Conservation (phyloP, 2,329 filamentous ascomycete species). For the Aureobasidium pullulans region DNA sequence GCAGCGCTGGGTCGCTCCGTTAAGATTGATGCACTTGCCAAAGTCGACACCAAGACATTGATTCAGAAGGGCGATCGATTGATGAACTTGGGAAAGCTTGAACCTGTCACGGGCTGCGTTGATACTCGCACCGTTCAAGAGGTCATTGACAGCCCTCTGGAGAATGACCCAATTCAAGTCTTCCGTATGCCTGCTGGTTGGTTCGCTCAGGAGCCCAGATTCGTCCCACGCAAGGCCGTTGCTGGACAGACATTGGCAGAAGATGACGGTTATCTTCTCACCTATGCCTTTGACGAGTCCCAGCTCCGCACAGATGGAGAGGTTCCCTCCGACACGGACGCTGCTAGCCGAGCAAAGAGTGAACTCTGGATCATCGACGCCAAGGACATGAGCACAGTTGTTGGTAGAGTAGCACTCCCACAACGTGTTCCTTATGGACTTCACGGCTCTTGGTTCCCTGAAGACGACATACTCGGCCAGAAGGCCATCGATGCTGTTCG, state of each 20-base stretch:
- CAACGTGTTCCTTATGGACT: conserved; percentile 64
- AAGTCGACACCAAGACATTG: conserved; percentile 50
- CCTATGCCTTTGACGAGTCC: conserved; percentile 62
- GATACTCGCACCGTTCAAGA: conserved; percentile 50
- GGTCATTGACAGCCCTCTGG: conserved; percentile 38
- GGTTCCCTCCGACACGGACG: conserved; percentile 31
- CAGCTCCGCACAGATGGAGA: conserved; percentile 41
- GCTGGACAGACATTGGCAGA: conserved; percentile 34
- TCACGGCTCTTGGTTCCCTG: conserved; percentile 56
- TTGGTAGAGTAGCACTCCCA: conserved; percentile 53
- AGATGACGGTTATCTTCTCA: conserved; percentile 61
- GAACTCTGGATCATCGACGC: conserved; percentile 66
- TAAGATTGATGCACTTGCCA: conserved; percentile 60
- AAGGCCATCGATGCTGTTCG: conserved; percentile 30
- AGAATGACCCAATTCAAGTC: conserved; percentile 50
- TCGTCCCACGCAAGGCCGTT: conserved; percentile 43
- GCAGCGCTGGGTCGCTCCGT: conserved; percentile 56
- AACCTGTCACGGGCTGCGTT: conserved; percentile 53
- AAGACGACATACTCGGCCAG: conserved; percentile 46
- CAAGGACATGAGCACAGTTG: conserved; percentile 52
- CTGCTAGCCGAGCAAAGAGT: conserved; percentile 36
- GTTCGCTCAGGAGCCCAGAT: conserved; percentile 61
- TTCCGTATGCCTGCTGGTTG: conserved; percentile 55
- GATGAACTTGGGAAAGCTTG: conserved; percentile 22
- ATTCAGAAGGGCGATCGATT: conserved; percentile 44